These are phyloP conservation scores for Lavandula angustifolia DNA, from an alignment of 257 asterid species.

Conservation along the genomic window DNA sequence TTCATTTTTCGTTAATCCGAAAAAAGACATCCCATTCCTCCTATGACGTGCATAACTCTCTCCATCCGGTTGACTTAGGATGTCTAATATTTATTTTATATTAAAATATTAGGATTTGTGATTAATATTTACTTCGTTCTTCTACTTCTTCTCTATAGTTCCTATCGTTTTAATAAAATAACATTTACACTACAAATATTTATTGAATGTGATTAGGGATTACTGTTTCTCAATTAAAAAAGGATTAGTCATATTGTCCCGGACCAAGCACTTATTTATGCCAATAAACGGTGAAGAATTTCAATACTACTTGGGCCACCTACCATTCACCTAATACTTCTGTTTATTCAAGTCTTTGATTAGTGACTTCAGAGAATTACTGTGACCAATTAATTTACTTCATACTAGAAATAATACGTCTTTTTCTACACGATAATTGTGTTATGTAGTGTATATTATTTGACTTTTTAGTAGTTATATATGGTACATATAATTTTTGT, in stretches of 20 bases:
- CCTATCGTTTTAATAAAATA: not conserved
- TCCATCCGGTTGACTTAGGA: not conserved
- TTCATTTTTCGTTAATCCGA: too few species aligned
- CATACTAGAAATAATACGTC: too few species aligned
- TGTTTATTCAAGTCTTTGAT: not conserved
- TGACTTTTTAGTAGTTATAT: too few species aligned
- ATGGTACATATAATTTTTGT: too few species aligned
- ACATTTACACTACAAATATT: not conserved
- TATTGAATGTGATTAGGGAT: not conserved
- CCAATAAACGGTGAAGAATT: not conserved
- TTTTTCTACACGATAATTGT: too few species aligned
- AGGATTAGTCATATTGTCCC: not conserved
- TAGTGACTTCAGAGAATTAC: not conserved
- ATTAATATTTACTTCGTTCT: too few species aligned
- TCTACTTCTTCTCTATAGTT: not conserved
- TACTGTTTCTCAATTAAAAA: not conserved
- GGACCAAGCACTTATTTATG: not conserved
- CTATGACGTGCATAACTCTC: not conserved
- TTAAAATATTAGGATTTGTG: not conserved
- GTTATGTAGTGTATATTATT: too few species aligned
- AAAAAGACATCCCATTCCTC: too few species aligned
- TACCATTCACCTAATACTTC: constrained; percentile 30
- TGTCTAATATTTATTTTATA: not conserved
- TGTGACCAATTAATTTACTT: not conserved
- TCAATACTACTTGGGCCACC: constrained; percentile 24